These are phyloP conservation scores for Cordyceps cateniannulata DNA, from an alignment of 2,329 filamentous ascomycete genomes.

Conservation along the genomic window DNA sequence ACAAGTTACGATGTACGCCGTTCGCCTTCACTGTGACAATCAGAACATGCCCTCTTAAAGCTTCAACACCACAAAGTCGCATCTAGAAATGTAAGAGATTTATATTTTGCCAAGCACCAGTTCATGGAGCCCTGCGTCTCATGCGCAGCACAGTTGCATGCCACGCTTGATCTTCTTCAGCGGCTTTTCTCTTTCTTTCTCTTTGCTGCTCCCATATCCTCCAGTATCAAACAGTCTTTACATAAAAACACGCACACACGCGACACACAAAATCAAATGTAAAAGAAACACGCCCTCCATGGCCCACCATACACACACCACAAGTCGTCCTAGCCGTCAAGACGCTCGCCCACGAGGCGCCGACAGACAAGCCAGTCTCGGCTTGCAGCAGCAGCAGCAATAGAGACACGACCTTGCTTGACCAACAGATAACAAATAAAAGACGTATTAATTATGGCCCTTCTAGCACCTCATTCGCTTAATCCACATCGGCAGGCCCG, in stretches of 20 bases:
- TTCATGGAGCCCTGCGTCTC: background rate
- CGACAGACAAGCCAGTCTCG: background rate
- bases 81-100: conserved; percentile 12
- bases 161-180: background rate
- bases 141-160: background rate
- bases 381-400: conserved; percentile 9
- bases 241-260: background rate
- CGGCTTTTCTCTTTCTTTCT: conserved; percentile 6
- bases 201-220: conserved; percentile 4
- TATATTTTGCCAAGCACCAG: conserved; percentile 6
- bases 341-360: background rate
- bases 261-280: conserved; percentile 1
- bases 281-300: conserved; percentile 6
- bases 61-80: background rate
- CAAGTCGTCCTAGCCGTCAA: background rate
- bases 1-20: background rate
- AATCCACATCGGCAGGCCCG: conserved; percentile 8
- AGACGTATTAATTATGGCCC: conserved; percentile 13
- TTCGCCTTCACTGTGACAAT: background rate
- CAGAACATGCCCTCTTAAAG: background rate
- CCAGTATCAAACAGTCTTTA: conserved; percentile 5
- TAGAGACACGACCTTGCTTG: background rate
- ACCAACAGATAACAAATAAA: conserved; percentile 12
- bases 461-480: conserved; percentile 11
- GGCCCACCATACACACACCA: conserved; percentile 2